phyloP scores from a whole-genome alignment of 371 early-diverging fungal genomes.

The Apophysomyces trapeziformis region DNA sequence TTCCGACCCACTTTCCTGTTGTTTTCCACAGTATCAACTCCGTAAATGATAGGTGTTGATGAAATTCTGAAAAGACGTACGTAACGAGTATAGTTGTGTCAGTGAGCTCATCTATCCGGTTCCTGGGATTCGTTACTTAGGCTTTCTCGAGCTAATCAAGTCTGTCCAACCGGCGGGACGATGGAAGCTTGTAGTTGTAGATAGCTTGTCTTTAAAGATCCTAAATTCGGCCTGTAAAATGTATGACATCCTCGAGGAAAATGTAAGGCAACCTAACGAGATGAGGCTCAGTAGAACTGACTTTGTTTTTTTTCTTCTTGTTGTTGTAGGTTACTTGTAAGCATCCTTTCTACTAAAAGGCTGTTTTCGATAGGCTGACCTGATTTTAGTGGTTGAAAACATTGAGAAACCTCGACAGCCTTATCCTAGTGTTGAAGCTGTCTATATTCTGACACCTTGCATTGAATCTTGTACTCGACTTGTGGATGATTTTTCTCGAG shows the following conservation, averaged over 20 bases:
- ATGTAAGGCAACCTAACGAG: conserved; percentile 72
- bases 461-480: conserved; percentile 73
- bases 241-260: conserved; percentile 93
- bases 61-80: conserved; percentile 45
- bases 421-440: conserved; percentile 85
- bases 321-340: conserved; percentile 39
- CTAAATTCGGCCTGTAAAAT: conserved; percentile 89
- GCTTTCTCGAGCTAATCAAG: conserved; percentile 72
- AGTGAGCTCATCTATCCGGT: background rate
- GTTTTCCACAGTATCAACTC: conserved; percentile 10
- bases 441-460: conserved; percentile 90
- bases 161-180: conserved; percentile 68
- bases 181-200: conserved; percentile 94
- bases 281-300: conserved; percentile 8
- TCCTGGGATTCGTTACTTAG: conserved; percentile 37
- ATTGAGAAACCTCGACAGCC: conserved; percentile 82
- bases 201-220: conserved; percentile 82
- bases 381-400: conserved; percentile 59
- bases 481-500: conserved; percentile 79
- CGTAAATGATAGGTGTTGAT: conserved; percentile 48
- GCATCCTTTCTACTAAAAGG: conserved; percentile 1
- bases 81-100: background rate
- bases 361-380: background rate
- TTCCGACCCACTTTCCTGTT: conserved; percentile 5
- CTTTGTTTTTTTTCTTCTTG: background rate